Base-by-base conservation (phyloP, 495 filamentous ascomycete genomes). In the Lasiosphaeris hirsuta region DNA sequence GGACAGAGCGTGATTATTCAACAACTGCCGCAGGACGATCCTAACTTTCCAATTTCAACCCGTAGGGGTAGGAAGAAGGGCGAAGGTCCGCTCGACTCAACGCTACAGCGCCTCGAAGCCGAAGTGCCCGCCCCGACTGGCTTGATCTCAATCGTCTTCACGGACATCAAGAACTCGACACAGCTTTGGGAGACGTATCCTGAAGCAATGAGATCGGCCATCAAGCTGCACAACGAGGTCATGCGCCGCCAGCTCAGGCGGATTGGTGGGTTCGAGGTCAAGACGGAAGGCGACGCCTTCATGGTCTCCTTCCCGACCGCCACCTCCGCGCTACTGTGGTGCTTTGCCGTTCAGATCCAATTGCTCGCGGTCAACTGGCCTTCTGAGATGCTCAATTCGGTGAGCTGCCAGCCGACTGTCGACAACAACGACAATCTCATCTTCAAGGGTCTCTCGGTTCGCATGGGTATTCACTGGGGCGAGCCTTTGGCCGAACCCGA, bases 261-360 rank as follows among this genome's bases (percentile, higher is more conserved):
- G 51, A 92, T 97, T 55, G 95, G 94, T 65, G 94, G 94, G 0
- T 99, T 97, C 66, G 94, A 99, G 73, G 92, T 99, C 68, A 99
- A 99, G 78, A 97, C 94, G 0, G 94, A 99, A 88, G 94, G 94
- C 58, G 94, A 99, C 73, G 94, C 95, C 38, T 99, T 99, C 70
- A 97, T 99, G 92, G 94, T 99, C 13, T 94, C 91, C 35, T 99
- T 99, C 72, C 88, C 90, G 4, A 97, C 95, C 1, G 90, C 91
- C 2, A 97, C 94, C 0, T 90, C 91, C 8, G 92, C 94, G 5
- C 75, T 99, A 39, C 79, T 97, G 18, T 99, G 94, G 94, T 92
- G 86, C 59, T 97, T 99, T 73, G 88, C 91, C 51, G 92, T 96
- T 47, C 94, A 99, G 70, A 86, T 80, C 47, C 83, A 87, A 56